phyloP scores from a whole-genome alignment of 305 asterid genomes.

The Fraxinus dipetala region DNA sequence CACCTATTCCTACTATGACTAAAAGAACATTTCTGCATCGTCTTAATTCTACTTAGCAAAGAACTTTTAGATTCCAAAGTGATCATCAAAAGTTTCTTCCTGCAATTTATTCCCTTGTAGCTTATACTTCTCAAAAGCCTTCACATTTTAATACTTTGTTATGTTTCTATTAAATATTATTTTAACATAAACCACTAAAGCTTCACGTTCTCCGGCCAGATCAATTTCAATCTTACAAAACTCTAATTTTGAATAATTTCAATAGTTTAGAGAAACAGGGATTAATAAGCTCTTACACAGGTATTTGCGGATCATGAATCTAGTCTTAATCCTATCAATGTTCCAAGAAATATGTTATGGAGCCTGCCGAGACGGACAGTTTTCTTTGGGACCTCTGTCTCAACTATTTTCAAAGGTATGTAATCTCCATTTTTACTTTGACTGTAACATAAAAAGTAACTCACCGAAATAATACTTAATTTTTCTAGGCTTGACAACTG shows the following conservation, averaged over 20 bases:
- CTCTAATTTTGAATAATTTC: neutral
- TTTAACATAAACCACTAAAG: neutral
- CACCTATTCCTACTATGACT: neutral
- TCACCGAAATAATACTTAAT: constrained; percentile 19
- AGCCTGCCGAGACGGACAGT: constrained; percentile 72
- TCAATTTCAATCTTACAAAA: neutral
- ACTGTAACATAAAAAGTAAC: constrained; percentile 24
- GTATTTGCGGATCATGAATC: constrained; percentile 87
- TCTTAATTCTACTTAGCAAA: neutral
- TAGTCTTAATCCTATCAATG: constrained; percentile 68
- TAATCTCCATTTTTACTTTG: constrained; percentile 3
- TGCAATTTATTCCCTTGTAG: neutral
- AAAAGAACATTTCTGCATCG: neutral
- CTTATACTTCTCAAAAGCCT: neutral
- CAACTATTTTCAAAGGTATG: constrained; percentile 77
- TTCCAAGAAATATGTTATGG: constrained; percentile 73
- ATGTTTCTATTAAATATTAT: neutral
- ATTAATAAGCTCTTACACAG: constrained; percentile 35
- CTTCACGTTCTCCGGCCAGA: neutral
- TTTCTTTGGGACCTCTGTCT: constrained; percentile 85
- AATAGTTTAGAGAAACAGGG: neutral
- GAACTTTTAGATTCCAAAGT: neutral
- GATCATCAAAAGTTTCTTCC: neutral
- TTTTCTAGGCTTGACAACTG: constrained; percentile 67
- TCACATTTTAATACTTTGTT: neutral